Evolutionary conservation across 352 stramenopile species (phyloP), one percentile per base, ranked within the genome.

Genomic region (Phytophthora kernoviae): DNA sequence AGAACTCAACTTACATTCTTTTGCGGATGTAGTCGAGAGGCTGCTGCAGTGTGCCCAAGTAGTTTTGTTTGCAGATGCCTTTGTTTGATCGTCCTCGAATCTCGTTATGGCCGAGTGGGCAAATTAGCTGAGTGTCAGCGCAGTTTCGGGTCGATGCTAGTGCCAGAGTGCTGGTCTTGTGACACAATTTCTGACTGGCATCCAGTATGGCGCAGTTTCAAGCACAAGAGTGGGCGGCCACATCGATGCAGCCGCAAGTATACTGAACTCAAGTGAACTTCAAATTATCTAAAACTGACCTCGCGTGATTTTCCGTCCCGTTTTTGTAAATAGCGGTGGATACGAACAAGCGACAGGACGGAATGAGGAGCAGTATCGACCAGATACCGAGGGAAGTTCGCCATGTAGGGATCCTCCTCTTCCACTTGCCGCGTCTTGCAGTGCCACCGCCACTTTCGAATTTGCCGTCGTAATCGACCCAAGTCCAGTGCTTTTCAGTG

Each of bases 401-500:
- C 50, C 24, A 24, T 49, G 40, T 21, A 41, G n/a, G 57, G 24
- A 58, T 34, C 41, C 33, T 39, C 24, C 8, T 43, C 15, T 12
- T 30, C 20, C 33, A 8, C 9, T 8, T 39, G 9, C 33, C 9
- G 9, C 10, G 33, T 18, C 33, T 40, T 45, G 39, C 8, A 45
- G 20, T 4, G 20, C 20, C 39, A 4, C 30, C 54, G 26, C 58
- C 68, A 76, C 54, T 76, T 73, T 43, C 68, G 54, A 76, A 67
- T 73, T 76, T 63, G 62, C 58, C 64, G 58, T 66, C 58, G 62
- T 70, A 62, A 62, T 66, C 43, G 62, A 66, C 57, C 45, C 48
- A 52, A 37, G 22, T 57, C 51, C 27, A 43, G 20, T 2, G 17
- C 7, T n/a, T 44, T 14, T 14, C 43, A 51, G 44, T 56, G 32